These are phyloP conservation scores for Suaeda aralocaspica DNA, from an alignment of 148 eudicot genomes.

Conservation along the genomic window DNA sequence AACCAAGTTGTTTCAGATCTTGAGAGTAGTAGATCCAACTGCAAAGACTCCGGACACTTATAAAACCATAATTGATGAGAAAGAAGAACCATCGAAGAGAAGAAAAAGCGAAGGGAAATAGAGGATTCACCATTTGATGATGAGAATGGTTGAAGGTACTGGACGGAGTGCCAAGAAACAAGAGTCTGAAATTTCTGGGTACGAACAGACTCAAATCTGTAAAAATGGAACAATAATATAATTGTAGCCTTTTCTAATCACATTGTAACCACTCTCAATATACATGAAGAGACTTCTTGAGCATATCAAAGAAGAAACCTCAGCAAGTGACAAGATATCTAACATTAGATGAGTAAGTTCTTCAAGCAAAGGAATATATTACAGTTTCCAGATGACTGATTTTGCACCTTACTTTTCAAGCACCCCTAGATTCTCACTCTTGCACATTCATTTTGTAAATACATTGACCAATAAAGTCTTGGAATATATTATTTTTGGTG, in stretches of 20 bases:
- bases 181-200: slow-evolving; percentile 24
- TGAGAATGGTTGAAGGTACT: slow-evolving; percentile 27
- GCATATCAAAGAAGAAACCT: slow-evolving; percentile 8
- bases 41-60: slow-evolving; percentile 45
- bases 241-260: background rate
- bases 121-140: slow-evolving; percentile 36
- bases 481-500: too few relatives aligned
- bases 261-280: slow-evolving; percentile 4
- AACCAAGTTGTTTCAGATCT: slow-evolving; percentile 24
- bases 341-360: background rate
- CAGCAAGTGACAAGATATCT: background rate
- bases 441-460: background rate
- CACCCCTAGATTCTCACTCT: background rate
- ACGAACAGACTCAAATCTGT: slow-evolving; percentile 13
- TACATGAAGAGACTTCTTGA: slow-evolving; percentile 21
- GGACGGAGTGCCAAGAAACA: slow-evolving; percentile 27
- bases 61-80: slow-evolving; percentile 80
- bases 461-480: too few relatives aligned
- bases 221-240: background rate
- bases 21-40: slow-evolving; percentile 34
- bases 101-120: slow-evolving; percentile 41
- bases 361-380: background rate
- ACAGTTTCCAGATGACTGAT: background rate
- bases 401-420: background rate
- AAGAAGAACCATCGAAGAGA: slow-evolving; percentile 49